Evolutionary conservation across 768 basidiomycete genomes (phyloP), one percentile per base, ranked within the genome.

Genomic region (Boletus rex-veris): DNA sequence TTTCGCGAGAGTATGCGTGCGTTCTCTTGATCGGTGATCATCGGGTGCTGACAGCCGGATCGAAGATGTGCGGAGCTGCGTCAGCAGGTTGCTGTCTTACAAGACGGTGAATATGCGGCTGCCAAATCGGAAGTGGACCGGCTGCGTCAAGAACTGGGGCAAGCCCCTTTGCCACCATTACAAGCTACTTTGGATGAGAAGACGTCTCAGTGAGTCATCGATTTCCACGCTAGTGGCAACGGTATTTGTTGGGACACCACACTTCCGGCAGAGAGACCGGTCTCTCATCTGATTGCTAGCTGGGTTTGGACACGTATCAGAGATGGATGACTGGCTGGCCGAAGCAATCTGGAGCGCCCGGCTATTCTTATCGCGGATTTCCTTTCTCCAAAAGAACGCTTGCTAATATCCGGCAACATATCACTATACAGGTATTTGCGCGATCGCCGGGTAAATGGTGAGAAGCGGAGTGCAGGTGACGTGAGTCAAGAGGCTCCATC

Each of bases 101-200:
- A 86, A 19, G 88, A 89, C 44, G 86, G 85, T 35, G 90, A 91
- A 58, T 92, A 92, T 64, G 76, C 85, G 14, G 67, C 72, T 8
- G 85, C 90, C 5, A 92, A 92, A 67, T 70, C 70, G 28, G 89
- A 92, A 57, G 90, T 92, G 44, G 90, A 92, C 64, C 73, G 79
- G 48, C 74, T 92, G 42, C 81, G 90, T 38, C 75, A 76, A 48
- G 90, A 92, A 64, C 81, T 92, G 7, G 90, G 89, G 1, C 85
- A 92, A 60, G 73, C 81, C 1, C 83, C 90, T 3, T 69, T 91
- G 12, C 89, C 88, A 3, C 84, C 78, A 61, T 61, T 92, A 42
- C 88, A 92, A 60, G 73, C 74, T 31, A 88, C 83, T 30, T 70
- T 92, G 36, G 90, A 92, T 43, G 90, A 91, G 62, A 88, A 78